Evolutionary conservation across 164 flowering plant species (phyloP), one percentile per base, ranked within the genome.

Genomic region (Platanus orientalis): DNA sequence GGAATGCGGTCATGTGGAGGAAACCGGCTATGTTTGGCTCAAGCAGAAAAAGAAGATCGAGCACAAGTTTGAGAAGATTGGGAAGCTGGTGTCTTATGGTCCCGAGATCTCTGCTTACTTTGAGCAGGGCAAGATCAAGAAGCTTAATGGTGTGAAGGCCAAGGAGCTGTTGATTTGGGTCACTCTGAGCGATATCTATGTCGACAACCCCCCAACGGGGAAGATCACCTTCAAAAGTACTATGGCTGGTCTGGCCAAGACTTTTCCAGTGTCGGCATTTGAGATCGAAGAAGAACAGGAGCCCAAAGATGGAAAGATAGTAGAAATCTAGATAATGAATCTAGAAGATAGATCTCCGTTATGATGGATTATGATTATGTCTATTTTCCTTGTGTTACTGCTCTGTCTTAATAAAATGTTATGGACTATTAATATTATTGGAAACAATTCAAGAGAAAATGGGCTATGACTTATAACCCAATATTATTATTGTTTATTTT

Each of bases 81-180:
- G 81, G 3, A 81, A 54, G 83, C 71, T 71, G 12, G 90, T 75
- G 0, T 27, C 68, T 47, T 90, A 88, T 52, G 90, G 69, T 13
- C 13, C 84, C 1, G 93, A 90, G 48, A 77, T 92, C 72, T 82
- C 98, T 1, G 95, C 91, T 3, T 77, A 71, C 42, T 80, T 75
- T 7, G 91, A 85, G 77, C 63, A 66, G 9, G 32, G 54, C 36
- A 82, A 62, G 84, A 79, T 92, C 74, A 87, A 69, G 85, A 86
- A 86, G 64, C 87, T 90, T 20, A 86, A 84, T 0, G 95, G 98
- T 11, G 90, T 88, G 4, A 92, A 90, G 84, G 65, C 71, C 48
- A 92, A 82, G 79, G 96, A 90, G 85, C 76, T 92, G 52, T 17
- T 86, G 55, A 3, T 89, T 7, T 89, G 96, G 98, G 21, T 92